Conservation (phyloP, 2,329 filamentous ascomycete genomes). For the Verticillium albo-atrum region DNA sequence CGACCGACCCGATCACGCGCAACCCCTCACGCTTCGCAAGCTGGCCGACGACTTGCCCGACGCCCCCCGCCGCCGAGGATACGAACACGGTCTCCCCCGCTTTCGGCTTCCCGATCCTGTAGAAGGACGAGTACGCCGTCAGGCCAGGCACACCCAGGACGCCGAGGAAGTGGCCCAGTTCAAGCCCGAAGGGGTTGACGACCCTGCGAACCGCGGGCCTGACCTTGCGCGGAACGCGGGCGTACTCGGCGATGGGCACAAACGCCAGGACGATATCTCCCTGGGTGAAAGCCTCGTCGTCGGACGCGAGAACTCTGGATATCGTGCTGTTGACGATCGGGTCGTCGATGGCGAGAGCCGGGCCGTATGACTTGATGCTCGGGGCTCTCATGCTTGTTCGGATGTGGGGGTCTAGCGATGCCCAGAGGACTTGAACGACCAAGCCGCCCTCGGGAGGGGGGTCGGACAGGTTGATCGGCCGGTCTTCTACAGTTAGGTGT, state of each 20-base stretch:
- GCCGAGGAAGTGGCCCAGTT: slow-evolving; percentile 66
- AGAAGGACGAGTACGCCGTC: slow-evolving; percentile 66
- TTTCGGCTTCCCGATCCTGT: slow-evolving; percentile 60
- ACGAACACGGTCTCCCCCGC: slow-evolving; percentile 75
- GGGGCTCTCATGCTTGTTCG: slow-evolving; percentile 72
- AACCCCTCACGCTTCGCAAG: slow-evolving; percentile 78
- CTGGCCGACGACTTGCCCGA: slow-evolving; percentile 80
- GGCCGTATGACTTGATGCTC: slow-evolving; percentile 60
- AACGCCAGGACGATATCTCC: slow-evolving; percentile 44
- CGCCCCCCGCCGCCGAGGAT: slow-evolving; percentile 73
- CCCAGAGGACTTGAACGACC: slow-evolving; percentile 64
- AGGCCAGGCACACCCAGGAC: slow-evolving; percentile 59
- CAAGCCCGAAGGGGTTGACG: slow-evolving; percentile 65
- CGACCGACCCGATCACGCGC: slow-evolving; percentile 77
- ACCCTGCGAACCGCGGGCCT: slow-evolving; percentile 28
- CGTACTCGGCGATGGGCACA: slow-evolving; percentile 62
- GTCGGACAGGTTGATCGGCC: slow-evolving; percentile 58
- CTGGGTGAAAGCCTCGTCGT: slow-evolving; percentile 45
- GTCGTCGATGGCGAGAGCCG: slow-evolving; percentile 55
- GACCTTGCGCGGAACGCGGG: slow-evolving; percentile 7
- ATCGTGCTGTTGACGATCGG: slow-evolving; percentile 63
- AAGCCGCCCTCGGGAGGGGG: slow-evolving; percentile 61
- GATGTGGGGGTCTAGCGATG: slow-evolving; percentile 81
- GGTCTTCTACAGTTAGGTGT: slow-evolving; percentile 63
- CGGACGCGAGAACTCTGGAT: slow-evolving; percentile 66